Evolutionary conservation across 768 basidiomycete genomes (phyloP).

Genomic region (Lyophyllum decastes): DNA sequence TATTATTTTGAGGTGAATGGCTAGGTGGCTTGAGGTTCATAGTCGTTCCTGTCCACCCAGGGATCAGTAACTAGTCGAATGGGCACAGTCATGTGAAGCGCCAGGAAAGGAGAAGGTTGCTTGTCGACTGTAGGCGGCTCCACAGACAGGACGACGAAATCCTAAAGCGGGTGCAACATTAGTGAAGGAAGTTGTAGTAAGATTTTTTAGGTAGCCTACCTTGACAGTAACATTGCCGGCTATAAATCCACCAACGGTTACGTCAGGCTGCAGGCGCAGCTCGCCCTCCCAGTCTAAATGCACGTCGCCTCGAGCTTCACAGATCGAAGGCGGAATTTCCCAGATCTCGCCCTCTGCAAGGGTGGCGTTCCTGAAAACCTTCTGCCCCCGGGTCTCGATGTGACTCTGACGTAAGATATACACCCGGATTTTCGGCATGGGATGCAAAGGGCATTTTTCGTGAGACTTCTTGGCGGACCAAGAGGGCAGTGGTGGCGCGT

Average conservation of each 20-base stretch:
- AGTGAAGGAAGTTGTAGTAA: not conserved
- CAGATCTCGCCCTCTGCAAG: slow-evolving; percentile 52
- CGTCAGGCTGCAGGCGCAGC: slow-evolving; percentile 36
- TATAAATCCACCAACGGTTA: slow-evolving; percentile 46
- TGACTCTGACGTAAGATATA: slow-evolving; percentile 53
- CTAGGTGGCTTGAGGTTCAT: slow-evolving; percentile 4
- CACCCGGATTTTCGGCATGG: slow-evolving; percentile 41
- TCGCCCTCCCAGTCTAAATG: slow-evolving; percentile 67
- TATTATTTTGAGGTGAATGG: too few relatives aligned
- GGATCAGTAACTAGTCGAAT: slow-evolving; percentile 64
- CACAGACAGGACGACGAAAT: slow-evolving; percentile 55
- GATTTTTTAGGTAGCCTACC: slow-evolving; percentile 24
- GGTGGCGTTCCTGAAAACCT: slow-evolving; percentile 36
- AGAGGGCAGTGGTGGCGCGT: slow-evolving; percentile 15
- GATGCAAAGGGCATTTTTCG: slow-evolving; percentile 9
- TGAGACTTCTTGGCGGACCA: slow-evolving; percentile 13
- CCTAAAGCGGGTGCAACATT: slow-evolving; percentile 35
- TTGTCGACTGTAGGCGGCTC: slow-evolving; percentile 33
- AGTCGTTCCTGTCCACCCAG: slow-evolving; percentile 29
- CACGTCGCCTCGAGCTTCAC: slow-evolving; percentile 18
- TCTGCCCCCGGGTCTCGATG: slow-evolving; percentile 34
- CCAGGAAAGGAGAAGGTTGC: slow-evolving; percentile 31
- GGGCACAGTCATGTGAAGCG: slow-evolving; percentile 46
- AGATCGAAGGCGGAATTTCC: slow-evolving; percentile 41
- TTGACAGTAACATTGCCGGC: slow-evolving; percentile 43